phyloP scores from a whole-genome alignment of 2,329 filamentous ascomycete species.

The Pseudogymnoascus sp. region DNA sequence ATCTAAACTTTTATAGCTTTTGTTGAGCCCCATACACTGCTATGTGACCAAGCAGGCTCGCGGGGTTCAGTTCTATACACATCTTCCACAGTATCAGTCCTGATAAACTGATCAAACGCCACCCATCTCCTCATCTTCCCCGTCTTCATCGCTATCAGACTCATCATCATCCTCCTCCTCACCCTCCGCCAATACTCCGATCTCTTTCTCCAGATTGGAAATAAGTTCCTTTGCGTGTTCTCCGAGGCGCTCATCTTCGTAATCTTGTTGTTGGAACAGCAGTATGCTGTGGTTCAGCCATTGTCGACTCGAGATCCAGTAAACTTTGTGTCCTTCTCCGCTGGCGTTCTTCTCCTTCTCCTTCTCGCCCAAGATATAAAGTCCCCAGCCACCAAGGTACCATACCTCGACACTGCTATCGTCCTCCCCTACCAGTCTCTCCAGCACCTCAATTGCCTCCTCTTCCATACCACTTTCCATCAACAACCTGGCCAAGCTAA shows the following conservation, averaged over 20 bases:
- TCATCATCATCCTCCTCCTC: constrained; percentile 47
- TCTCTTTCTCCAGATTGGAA: constrained; percentile 51
- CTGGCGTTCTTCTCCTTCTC: constrained; percentile 41
- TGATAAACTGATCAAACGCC: not conserved
- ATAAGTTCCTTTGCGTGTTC: constrained; percentile 69
- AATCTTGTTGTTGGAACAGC: constrained; percentile 71
- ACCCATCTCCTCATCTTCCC: constrained; percentile 46
- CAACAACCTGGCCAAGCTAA: constrained; percentile 74
- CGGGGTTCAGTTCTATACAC: not conserved
- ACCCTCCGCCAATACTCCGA: constrained; percentile 54
- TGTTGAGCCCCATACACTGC: not conserved
- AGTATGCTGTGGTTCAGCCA: constrained; percentile 77
- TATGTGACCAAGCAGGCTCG: not conserved
- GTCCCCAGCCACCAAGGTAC: constrained; percentile 94
- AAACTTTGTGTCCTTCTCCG: constrained; percentile 37
- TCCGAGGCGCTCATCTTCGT: constrained; percentile 73
- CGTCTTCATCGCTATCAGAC: constrained; percentile 36
- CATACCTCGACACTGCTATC: constrained; percentile 92
- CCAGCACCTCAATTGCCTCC: constrained; percentile 76
- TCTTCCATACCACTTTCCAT: constrained; percentile 86
- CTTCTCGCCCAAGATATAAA: constrained; percentile 71
- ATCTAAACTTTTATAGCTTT: constrained; percentile 8
- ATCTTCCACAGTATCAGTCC: not conserved
- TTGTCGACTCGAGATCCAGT: constrained; percentile 66
- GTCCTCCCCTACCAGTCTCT: constrained; percentile 77